Conservation (phyloP, 441 rosid genomes). For the Populus trichocarpa region DNA sequence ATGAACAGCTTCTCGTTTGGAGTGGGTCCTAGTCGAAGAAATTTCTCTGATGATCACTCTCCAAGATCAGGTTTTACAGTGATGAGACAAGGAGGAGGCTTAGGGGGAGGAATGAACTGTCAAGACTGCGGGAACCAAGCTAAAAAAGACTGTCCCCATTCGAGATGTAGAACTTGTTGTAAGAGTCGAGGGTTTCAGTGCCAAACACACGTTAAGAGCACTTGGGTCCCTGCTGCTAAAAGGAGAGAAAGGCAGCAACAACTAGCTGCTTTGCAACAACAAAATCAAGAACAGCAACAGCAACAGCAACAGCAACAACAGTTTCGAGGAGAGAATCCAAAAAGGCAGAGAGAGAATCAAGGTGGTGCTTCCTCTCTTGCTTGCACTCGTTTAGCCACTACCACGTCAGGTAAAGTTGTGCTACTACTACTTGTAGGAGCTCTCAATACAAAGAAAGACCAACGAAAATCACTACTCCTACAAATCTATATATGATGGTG, state of each 20-base stretch:
- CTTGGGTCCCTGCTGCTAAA: conserved; percentile 96
- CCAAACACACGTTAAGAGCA: conserved; percentile 86
- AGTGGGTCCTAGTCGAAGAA: conserved; percentile 67
- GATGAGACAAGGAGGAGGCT: conserved; percentile 40
- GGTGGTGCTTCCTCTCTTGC: conserved; percentile 43
- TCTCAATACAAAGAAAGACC: conserved; percentile 9
- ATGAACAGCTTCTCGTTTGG: conserved; percentile 54
- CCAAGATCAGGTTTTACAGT: conserved; percentile 51
- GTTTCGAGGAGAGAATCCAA: conserved; percentile 48
- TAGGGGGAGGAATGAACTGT: conserved; percentile 70
- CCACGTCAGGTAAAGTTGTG: conserved; percentile 41
- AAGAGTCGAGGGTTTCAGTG: conserved; percentile 98
- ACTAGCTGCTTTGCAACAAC: conserved; percentile 46
- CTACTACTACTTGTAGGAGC: neutral
- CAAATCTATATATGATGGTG: neutral
- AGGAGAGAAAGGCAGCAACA: conserved; percentile 89
- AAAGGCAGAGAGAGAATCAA: conserved; percentile 60
- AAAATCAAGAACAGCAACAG: too few relatives aligned
- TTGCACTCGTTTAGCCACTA: conserved; percentile 44
- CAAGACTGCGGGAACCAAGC: conserved; percentile 99
- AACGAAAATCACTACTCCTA: neutral
- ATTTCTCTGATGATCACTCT: conserved; percentile 47
- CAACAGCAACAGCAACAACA: conserved; percentile 15
- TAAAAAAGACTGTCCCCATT: conserved; percentile 74
- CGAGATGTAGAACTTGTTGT: conserved; percentile 92